phyloP scores from a whole-genome alignment of 495 filamentous ascomycete genomes.

The Tuber brumale region DNA sequence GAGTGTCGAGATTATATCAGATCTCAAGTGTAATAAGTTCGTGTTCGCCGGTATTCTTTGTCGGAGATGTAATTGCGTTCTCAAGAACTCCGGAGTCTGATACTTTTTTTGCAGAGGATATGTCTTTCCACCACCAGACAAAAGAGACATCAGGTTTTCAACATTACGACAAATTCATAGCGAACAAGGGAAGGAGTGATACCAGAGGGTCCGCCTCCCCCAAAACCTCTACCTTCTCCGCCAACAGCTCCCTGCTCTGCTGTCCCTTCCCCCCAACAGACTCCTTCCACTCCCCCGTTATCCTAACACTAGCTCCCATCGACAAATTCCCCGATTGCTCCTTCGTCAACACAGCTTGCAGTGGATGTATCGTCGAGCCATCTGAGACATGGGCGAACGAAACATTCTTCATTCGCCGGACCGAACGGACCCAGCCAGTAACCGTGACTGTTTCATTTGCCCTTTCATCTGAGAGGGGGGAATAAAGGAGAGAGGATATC shows the following conservation, averaged over 20 bases:
- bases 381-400: conserved; percentile 82
- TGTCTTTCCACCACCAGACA: conserved; percentile 50
- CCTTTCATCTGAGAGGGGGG: conserved; percentile 8
- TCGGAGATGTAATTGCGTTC: conserved; percentile 83
- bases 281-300: conserved; percentile 71
- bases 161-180: neutral
- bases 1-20: conserved; percentile 64
- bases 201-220: conserved; percentile 75
- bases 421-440: conserved; percentile 73
- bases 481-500: conserved; percentile 34
- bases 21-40: conserved; percentile 73
- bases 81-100: conserved; percentile 79
- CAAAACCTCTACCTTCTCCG: conserved; percentile 59
- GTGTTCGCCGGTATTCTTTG: conserved; percentile 75
- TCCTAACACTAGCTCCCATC: conserved; percentile 69
- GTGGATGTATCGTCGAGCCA: conserved; percentile 68
- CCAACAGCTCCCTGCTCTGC: conserved; percentile 66
- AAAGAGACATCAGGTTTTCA: conserved; percentile 3
- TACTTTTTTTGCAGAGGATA: conserved; percentile 93
- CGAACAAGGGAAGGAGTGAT: conserved; percentile 36
- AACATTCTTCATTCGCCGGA: conserved; percentile 75
- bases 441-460: conserved; percentile 49
- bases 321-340: conserved; percentile 72
- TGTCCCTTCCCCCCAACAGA: conserved; percentile 64
- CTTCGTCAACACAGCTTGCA: conserved; percentile 77